Percentiles rank a stretch among this genome's conserved stretches.
Evolutionary conservation across 805 yeast species (phyloP).

Genomic region (Saccharomyces mikatae): DNA sequence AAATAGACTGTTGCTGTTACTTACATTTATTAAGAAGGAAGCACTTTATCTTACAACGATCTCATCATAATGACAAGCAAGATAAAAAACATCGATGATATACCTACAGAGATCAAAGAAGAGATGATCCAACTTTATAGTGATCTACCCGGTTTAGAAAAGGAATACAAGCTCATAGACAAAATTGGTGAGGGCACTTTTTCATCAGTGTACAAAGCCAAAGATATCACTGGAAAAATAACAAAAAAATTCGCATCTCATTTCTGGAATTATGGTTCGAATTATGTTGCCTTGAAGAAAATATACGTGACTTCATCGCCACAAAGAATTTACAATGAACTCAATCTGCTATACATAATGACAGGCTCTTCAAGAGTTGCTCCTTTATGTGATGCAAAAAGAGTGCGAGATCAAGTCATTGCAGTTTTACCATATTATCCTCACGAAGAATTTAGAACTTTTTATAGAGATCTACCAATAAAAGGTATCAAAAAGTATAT

Average conservation of each 20-base stretch:
- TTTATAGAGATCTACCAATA: slow-evolving; percentile 70
- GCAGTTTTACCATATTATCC: slow-evolving; percentile 88
- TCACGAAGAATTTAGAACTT: slow-evolving; percentile 84
- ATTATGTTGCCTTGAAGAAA: slow-evolving; percentile 77
- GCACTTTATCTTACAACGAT: neutral
- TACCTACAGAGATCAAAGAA: slow-evolving; percentile 44
- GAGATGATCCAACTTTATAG: slow-evolving; percentile 49
- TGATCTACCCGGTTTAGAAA: slow-evolving; percentile 44
- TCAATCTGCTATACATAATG: slow-evolving; percentile 62
- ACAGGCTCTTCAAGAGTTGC: slow-evolving; percentile 71
- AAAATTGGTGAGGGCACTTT: slow-evolving; percentile 83
- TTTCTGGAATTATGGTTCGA: slow-evolving; percentile 32
- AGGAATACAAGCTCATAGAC: slow-evolving; percentile 29
- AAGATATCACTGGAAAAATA: slow-evolving; percentile 30
- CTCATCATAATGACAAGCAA: neutral
- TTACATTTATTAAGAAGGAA: neutral
- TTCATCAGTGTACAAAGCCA: slow-evolving; percentile 57
- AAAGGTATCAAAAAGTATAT: slow-evolving; percentile 76
- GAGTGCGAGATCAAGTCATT: slow-evolving; percentile 85
- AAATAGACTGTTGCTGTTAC: neutral
- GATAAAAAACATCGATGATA: slow-evolving; percentile 30
- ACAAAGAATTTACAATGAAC: slow-evolving; percentile 79
- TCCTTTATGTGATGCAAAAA: slow-evolving; percentile 78
- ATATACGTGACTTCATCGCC: slow-evolving; percentile 96
- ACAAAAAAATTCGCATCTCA: slow-evolving; percentile 22